These are phyloP conservation scores for Vitis rotundifolia DNA, from an alignment of 164 flowering plant genomes.

Conservation along the genomic window DNA sequence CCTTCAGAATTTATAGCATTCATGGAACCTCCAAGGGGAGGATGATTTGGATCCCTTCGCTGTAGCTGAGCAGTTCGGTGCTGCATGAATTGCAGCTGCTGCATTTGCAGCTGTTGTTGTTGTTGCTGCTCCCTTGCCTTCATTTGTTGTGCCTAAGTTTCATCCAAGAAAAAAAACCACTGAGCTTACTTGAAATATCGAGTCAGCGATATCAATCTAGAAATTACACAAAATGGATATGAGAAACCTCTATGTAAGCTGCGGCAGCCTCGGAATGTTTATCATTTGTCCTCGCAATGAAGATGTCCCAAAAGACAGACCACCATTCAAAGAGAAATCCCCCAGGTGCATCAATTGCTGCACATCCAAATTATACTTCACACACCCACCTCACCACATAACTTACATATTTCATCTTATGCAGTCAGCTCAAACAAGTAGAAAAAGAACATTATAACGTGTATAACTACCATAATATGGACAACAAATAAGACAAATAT, in stretches of 20 bases:
- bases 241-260: constrained; percentile 72
- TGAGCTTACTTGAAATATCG: no score
- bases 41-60: constrained; percentile 66
- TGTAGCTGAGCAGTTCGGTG: constrained; percentile 70
- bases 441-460: neutral
- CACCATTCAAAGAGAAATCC: constrained; percentile 97
- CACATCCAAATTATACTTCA: constrained; percentile 21
- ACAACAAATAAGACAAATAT: no score
- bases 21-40: constrained; percentile 59
- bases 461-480: no score
- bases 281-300: constrained; percentile 82
- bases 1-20: constrained; percentile 66
- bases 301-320: constrained; percentile 95
- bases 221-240: neutral
- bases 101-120: constrained; percentile 74
- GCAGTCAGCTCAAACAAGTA: neutral
- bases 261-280: constrained; percentile 89
- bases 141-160: constrained; percentile 55
- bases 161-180: neutral
- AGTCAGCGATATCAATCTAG: neutral
- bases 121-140: constrained; percentile 63
- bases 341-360: constrained; percentile 94
- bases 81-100: constrained; percentile 77
- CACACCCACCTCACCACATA: neutral
- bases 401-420: neutral